Base-by-base conservation (phyloP, 371 early-diverging fungal species). In the Mucor circinelloides region DNA sequence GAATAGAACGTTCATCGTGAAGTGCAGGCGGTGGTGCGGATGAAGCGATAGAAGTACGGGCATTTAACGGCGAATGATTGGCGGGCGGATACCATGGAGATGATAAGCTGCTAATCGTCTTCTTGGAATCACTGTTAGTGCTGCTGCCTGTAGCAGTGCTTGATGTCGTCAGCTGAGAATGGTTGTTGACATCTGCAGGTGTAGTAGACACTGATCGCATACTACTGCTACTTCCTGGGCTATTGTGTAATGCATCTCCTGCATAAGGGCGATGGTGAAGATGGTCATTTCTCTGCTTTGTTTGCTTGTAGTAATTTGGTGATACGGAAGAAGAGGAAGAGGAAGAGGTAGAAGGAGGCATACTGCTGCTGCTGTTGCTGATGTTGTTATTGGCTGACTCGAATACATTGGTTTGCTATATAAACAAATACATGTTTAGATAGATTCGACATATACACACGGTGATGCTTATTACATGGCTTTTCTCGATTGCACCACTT, bases 1-100 rank as follows among this genome's bases (percentile, higher is more conserved):
- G 42, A 30, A 76, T 76, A 13, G 74, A 57, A 6, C 28, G 17
- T 17, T 57, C 19, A 28, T 30, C 57, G n/a, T 31, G 31, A 15
- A 28, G 17, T 3, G 28, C 13, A 10, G 28, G 55, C 31, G 28
- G 57, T 17, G 57, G 54, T 28, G 28, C 15, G 9, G 54, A 9
- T 8, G 52, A 9, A 23, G 27, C 15, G 4, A 13, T 8, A 10
- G 52, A 21, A 54, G 54, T 27, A 4, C 28, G 28, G 3, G 54
- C 54, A 54, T 54, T 54, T 19, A 46, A 46, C 9, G 46, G 46
- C 21, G 46, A 46, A 17, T 46, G 46, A 46, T 46, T 46, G 8
- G 46, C 21, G 19, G 46, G 46, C 9, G 46, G 46, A 19, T 46
- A 46, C 46, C 46, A 46, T 46, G 46, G 46, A 46, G 46, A 46